Percentiles rank a stretch among this genome's conserved stretches.
phyloP scores from a whole-genome alignment of 2,329 filamentous ascomycete species.

The Ascosphaera acerosa region DNA sequence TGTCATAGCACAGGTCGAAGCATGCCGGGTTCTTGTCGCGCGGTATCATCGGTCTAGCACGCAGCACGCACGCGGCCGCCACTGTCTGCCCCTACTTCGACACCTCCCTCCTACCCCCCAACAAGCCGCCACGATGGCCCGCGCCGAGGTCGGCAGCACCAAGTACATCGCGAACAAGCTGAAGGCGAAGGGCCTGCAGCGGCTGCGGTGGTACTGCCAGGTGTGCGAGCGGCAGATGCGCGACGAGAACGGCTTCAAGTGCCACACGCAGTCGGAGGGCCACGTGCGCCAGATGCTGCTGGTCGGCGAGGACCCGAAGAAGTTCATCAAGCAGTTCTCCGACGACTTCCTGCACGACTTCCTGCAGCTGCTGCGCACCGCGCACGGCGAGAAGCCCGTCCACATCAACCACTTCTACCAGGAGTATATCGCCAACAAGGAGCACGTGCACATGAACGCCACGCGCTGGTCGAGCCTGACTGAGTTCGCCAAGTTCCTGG shows the following conservation, averaged over 20 bases:
- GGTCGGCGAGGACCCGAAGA: conserved; percentile 67
- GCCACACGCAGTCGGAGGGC: conserved; percentile 56
- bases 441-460: conserved; percentile 83
- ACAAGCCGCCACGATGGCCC: conserved; percentile 39
- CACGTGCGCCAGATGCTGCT: conserved; percentile 78
- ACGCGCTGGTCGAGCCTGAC: conserved; percentile 74
- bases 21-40: no score
- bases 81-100: no score
- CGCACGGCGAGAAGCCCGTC: conserved; percentile 75
- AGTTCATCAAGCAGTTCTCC: conserved; percentile 59
- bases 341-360: conserved; percentile 65
- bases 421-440: conserved; percentile 66
- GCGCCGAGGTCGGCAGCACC: conserved; percentile 76
- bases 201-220: conserved; percentile 79
- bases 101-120: no score
- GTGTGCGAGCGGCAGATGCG: conserved; percentile 52
- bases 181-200: conserved; percentile 44
- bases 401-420: conserved; percentile 89
- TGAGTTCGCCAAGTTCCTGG: conserved; percentile 71
- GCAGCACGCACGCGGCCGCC: no score
- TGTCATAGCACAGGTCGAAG: no score
- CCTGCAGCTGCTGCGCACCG: conserved; percentile 46
- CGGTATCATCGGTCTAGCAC: no score
- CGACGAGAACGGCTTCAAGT: conserved; percentile 80
- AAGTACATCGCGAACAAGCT: conserved; percentile 80